Conservation (phyloP, 305 asterid species). For the Striga hermonthica region DNA sequence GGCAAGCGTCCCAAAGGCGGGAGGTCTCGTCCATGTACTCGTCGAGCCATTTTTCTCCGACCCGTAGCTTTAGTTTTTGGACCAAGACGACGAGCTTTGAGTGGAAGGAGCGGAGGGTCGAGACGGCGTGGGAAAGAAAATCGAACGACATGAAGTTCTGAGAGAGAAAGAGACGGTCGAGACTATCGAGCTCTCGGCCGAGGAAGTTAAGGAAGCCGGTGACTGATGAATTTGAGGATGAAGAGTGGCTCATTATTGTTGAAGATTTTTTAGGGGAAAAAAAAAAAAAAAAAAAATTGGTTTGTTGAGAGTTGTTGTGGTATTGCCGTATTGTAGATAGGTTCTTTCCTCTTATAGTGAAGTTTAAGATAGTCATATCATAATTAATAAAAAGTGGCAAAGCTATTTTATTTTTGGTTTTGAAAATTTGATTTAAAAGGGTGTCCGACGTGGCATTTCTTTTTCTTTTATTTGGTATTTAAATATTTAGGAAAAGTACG, state of each 20-base stretch:
- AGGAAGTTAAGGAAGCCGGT: constrained; percentile 8
- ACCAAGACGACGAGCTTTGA: neutral
- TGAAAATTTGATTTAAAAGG: neutral
- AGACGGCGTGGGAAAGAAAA: neutral
- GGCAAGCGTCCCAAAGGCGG: constrained; percentile 12
- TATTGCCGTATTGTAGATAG: neutral
- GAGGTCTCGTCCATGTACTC: constrained; percentile 17
- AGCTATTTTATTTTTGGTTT: neutral
- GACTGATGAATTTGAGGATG: neutral
- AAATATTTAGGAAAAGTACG: neutral
- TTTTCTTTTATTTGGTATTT: neutral
- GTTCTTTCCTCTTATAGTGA: neutral
- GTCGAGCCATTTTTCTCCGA: constrained; percentile 8
- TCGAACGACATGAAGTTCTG: constrained; percentile 2
- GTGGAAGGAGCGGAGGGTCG: neutral
- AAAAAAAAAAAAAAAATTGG: too few species aligned
- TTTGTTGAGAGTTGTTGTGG: neutral
- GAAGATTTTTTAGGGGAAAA: neutral
- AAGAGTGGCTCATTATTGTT: neutral
- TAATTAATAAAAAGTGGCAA: neutral
- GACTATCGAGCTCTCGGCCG: neutral
- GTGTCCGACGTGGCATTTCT: neutral
- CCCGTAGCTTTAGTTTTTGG: neutral
- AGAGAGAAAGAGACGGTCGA: neutral
- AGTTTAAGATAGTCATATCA: neutral